Percentiles rank a stretch among this genome's conserved stretches.
Evolutionary conservation across 345 rosid species (phyloP).

Genomic region (Eucalyptus regnans): DNA sequence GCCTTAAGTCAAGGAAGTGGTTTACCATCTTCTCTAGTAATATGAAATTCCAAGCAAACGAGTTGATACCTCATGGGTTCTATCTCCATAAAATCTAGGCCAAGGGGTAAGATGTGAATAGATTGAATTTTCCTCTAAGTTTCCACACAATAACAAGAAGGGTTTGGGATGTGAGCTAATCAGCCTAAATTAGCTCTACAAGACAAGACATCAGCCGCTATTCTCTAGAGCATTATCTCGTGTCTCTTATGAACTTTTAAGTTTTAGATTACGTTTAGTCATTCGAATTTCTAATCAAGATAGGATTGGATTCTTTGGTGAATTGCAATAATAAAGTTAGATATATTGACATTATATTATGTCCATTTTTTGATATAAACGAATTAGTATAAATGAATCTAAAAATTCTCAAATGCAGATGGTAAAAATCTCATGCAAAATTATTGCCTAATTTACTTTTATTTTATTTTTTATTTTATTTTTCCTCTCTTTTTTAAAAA

Average conservation of each 20-base stretch:
- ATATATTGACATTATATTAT: too few species aligned
- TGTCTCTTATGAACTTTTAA: not conserved
- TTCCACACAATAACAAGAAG: not conserved
- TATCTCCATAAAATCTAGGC: not conserved
- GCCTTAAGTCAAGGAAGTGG: rapidly evolving
- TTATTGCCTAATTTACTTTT: too few species aligned
- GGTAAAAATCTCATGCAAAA: too few species aligned
- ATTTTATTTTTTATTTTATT: too few species aligned
- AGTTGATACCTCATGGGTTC: not conserved
- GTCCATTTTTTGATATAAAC: too few species aligned
- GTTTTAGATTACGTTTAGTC: not conserved
- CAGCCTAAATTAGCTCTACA: not conserved
- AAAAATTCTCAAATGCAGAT: too few species aligned
- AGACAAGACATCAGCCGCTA: not conserved
- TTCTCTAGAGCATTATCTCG: not conserved
- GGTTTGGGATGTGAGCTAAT: not conserved
- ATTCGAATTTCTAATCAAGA: rapidly evolving
- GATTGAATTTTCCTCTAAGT: not conserved
- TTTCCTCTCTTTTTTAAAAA: too few species aligned
- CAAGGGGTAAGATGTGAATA: not conserved
- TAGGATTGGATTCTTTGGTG: rapidly evolving
- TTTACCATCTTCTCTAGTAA: not conserved
- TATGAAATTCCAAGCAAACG: not conserved
- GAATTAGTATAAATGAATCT: too few species aligned
- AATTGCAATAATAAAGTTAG: too few species aligned